These are phyloP conservation scores for Guyanaporus albipodus DNA, from an alignment of 768 basidiomycete genomes.

Conservation along the genomic window DNA sequence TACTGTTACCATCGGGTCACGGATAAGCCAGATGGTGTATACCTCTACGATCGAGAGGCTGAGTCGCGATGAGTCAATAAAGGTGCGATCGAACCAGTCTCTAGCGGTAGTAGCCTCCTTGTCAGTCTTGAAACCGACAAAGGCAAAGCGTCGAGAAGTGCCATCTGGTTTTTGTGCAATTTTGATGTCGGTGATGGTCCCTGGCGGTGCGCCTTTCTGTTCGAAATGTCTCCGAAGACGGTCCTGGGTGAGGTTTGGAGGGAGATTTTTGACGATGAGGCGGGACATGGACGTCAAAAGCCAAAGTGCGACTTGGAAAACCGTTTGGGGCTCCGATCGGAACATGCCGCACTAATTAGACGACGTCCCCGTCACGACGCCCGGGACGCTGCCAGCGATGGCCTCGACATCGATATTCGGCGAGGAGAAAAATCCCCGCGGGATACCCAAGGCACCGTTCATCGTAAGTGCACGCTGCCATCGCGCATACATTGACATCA, in stretches of 20 bases:
- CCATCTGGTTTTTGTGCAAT: constrained; percentile 75
- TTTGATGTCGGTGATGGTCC: constrained; percentile 82
- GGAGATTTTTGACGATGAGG: constrained; percentile 79
- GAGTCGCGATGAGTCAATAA: constrained; percentile 75
- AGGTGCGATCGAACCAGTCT: constrained; percentile 83
- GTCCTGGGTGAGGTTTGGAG: constrained; percentile 59
- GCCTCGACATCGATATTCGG: constrained; percentile 29
- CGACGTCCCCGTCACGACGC: no score
- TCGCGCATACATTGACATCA: neutral
- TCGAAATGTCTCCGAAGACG: constrained; percentile 68
- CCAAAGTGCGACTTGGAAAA: no score
- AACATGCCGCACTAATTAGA: constrained; percentile 11
- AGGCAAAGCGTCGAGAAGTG: constrained; percentile 83
- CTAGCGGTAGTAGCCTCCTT: constrained; percentile 70
- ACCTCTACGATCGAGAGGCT: constrained; percentile 77
- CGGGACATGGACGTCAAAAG: constrained; percentile 57
- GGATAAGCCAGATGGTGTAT: neutral
- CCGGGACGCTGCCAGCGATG: no score
- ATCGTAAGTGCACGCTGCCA: constrained; percentile 54
- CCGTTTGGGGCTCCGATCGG: constrained; percentile 27
- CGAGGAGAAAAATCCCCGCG: constrained; percentile 74
- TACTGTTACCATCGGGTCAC: constrained; percentile 3
- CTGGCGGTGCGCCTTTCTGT: constrained; percentile 53
- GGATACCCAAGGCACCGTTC: constrained; percentile 94
- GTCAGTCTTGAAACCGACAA: constrained; percentile 84